Evolutionary conservation across 495 filamentous ascomycete genomes (phyloP).

Genomic region (Apodospora peruviana): DNA sequence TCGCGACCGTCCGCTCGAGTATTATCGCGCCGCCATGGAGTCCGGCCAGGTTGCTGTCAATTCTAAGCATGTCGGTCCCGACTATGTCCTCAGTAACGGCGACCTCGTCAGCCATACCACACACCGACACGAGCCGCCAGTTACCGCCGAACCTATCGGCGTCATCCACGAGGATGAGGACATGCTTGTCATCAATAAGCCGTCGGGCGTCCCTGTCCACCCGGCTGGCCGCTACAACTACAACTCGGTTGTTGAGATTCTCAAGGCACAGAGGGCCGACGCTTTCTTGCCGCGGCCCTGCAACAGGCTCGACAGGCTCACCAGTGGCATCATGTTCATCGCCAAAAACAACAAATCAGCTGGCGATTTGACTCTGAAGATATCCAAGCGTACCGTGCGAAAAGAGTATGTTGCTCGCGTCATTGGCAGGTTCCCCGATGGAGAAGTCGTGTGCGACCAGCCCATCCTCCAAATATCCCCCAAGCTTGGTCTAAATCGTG

Average conservation of each 20-base stretch:
- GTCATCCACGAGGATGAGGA: slow-evolving; percentile 87
- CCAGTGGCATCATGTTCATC: slow-evolving; percentile 96
- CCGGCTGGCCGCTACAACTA: slow-evolving; percentile 91
- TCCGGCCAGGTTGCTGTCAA: slow-evolving; percentile 68
- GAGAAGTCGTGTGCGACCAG: slow-evolving; percentile 79
- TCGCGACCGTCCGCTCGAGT: slow-evolving; percentile 76
- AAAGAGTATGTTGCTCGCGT: slow-evolving; percentile 96
- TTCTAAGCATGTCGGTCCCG: slow-evolving; percentile 53
- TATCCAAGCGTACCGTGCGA: slow-evolving; percentile 68
- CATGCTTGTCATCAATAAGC: slow-evolving; percentile 94
- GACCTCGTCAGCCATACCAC: slow-evolving; percentile 88
- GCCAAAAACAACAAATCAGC: slow-evolving; percentile 78
- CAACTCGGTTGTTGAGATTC: slow-evolving; percentile 90
- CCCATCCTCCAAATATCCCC: slow-evolving; percentile 92
- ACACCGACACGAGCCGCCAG: slow-evolving; percentile 93
- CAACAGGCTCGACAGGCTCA: slow-evolving; percentile 89
- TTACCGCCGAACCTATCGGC: slow-evolving; percentile 69
- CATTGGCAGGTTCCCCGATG: slow-evolving; percentile 81
- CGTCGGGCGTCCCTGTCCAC: slow-evolving; percentile 89
- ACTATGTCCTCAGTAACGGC: slow-evolving; percentile 43
- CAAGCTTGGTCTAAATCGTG: slow-evolving; percentile 88
- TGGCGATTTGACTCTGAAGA: slow-evolving; percentile 64
- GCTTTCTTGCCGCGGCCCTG: slow-evolving; percentile 73
- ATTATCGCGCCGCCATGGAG: slow-evolving; percentile 82
- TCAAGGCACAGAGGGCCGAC: slow-evolving; percentile 70